These are phyloP conservation scores for Aspergillus sparsus DNA, from an alignment of 495 filamentous ascomycete species.

Conservation along the genomic window DNA sequence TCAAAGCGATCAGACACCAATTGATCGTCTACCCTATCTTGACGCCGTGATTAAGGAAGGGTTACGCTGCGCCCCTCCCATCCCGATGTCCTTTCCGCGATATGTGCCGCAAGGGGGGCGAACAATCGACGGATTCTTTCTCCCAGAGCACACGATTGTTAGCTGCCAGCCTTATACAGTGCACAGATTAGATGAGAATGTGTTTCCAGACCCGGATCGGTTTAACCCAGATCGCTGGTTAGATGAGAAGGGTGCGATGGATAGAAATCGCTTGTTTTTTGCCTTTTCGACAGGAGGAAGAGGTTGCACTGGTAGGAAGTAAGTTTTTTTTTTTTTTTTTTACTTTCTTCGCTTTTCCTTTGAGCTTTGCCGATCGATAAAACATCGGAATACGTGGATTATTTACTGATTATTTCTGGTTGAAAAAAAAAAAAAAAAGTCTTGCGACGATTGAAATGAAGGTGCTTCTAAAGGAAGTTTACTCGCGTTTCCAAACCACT, in stretches of 20 bases:
- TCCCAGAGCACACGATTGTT: constrained; percentile 64
- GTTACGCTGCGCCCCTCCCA: constrained; percentile 59
- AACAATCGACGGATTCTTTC: constrained; percentile 37
- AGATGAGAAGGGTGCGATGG: constrained; percentile 41
- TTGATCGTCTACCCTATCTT: constrained; percentile 59
- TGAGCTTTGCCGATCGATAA: constrained; percentile 18
- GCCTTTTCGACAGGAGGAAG: constrained; percentile 46
- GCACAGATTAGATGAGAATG: constrained; percentile 57
- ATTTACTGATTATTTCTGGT: constrained; percentile 20
- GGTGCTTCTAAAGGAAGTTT: constrained; percentile 57
- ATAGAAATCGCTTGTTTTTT: constrained; percentile 47
- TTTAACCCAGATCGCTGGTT: constrained; percentile 70
- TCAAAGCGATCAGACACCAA: constrained; percentile 22
- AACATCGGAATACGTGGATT: no score
- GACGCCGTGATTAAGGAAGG: constrained; percentile 64
- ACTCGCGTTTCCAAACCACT: constrained; percentile 55
- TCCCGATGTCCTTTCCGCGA: constrained; percentile 67
- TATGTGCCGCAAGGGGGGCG: constrained; percentile 53
- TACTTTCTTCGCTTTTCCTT: constrained; percentile 29
- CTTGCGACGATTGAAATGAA: constrained; percentile 70
- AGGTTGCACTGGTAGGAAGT: constrained; percentile 51
- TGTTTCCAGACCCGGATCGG: constrained; percentile 55
- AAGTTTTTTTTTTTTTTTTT: constrained; percentile 31
- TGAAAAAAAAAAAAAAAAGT: constrained; percentile 45
- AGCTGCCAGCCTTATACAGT: constrained; percentile 68